Evolutionary conservation across 2,329 filamentous ascomycete genomes (phyloP), one percentile per base, ranked within the genome.

Genomic region (Chrysoporthe cubensis): DNA sequence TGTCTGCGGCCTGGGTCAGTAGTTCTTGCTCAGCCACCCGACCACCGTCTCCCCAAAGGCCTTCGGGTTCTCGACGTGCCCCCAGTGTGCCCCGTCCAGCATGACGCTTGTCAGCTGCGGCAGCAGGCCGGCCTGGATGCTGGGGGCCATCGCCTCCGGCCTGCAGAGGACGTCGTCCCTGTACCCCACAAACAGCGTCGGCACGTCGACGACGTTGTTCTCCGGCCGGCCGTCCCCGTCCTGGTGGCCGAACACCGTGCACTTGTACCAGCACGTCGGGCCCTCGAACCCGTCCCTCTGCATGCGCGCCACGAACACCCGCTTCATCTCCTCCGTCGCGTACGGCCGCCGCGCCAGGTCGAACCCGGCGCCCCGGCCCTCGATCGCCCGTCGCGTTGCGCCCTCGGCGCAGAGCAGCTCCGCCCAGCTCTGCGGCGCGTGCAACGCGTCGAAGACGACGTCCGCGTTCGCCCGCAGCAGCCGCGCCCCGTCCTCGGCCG

Each of bases 401-500:
- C 76, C 79, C 0, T 73, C 74, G 0, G 64, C 69, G 65, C 79
- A 81, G 71, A 80, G 80, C 44, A 80, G 74, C 13, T 77, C 69
- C 18, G 79, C 74, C 72, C 76, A 78, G 56, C 70, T 66, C 0
- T 71, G 74, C 0, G 75, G 73, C 9, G 76, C 75, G 67, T 82
- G 79, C 48, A 77, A 68, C 3, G 71, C 74, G 40, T 73, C 65
- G 69, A 77, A 83, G 5, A 78, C 63, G 18, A 77, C 77, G 40
- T 82, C 80, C 0, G 80, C 68, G 65, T 83, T 77, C 40, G 71
- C 67, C 7, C 76, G 73, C 42, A 85, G 72, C n/a, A 84, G 54
- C 1, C 72, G 71, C 1, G 76, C 71, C 1, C 77, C 80, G 48
- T 84, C 81, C 0, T 77, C 72, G 0, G 78, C 74, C 0, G 75